Conservation (phyloP, 257 asterid genomes). For the Verbena officinalis region DNA sequence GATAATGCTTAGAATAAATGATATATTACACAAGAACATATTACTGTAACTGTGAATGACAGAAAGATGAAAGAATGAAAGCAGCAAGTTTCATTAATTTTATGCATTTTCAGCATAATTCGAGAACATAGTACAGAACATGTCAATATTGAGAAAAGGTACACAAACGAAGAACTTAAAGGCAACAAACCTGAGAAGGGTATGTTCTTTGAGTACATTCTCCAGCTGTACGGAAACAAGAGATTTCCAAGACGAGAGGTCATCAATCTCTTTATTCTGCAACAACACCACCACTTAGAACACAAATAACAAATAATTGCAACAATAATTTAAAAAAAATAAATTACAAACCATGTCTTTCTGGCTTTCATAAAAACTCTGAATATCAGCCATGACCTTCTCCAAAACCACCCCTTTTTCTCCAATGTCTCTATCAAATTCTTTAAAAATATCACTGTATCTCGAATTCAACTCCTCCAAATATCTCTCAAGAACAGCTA, state of each 20-base stretch:
- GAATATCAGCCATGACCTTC: conserved; percentile 61
- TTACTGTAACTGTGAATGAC: too few species aligned
- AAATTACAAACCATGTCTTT: conserved; percentile 63
- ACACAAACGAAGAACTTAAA: neutral
- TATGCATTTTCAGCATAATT: neutral
- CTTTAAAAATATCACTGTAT: conserved; percentile 69
- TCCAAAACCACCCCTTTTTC: conserved; percentile 56
- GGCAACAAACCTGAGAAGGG: conserved; percentile 65
- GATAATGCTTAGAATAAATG: neutral
- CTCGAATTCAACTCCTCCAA: conserved; percentile 76
- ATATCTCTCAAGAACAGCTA: conserved; percentile 80
- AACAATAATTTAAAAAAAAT: neutral
- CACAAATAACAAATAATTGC: neutral
- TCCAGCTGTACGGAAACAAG: conserved; percentile 69
- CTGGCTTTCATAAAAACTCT: conserved; percentile 65
- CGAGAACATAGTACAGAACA: neutral
- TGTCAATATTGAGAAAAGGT: neutral
- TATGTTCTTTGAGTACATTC: conserved; percentile 56
- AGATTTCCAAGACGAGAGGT: conserved; percentile 81
- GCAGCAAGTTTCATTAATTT: neutral
- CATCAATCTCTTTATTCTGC: conserved; percentile 75
- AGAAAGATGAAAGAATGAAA: neutral
- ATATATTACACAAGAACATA: too few species aligned
- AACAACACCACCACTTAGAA: conserved; percentile 27
- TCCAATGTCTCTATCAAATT: conserved; percentile 63